Conservation (phyloP, 768 basidiomycete genomes). For the Boletus rubroflammeus region DNA sequence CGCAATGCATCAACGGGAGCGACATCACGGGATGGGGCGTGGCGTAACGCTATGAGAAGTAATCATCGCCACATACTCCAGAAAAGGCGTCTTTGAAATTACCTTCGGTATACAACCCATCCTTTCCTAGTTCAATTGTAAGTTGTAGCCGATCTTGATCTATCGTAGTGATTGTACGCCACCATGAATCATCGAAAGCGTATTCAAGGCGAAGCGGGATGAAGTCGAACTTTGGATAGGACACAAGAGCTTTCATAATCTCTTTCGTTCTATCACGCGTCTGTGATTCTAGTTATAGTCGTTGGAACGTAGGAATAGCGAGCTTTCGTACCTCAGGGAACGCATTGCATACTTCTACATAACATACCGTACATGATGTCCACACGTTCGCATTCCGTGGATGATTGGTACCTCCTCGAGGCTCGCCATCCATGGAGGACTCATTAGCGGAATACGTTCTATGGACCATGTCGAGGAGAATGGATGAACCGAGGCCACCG, state of each 20-base stretch:
- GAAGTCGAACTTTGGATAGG: constrained; percentile 54
- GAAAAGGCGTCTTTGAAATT: neutral
- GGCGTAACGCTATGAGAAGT: constrained; percentile 18
- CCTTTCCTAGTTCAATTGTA: constrained; percentile 47
- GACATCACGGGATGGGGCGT: constrained; percentile 8
- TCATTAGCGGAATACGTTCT: constrained; percentile 48
- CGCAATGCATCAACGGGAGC: constrained; percentile 36
- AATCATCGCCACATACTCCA: constrained; percentile 1
- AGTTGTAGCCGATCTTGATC: constrained; percentile 26
- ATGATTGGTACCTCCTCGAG: constrained; percentile 59
- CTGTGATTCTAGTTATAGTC: constrained; percentile 33
- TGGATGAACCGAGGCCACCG: constrained; percentile 75
- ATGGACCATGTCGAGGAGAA: constrained; percentile 66
- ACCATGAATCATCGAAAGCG: constrained; percentile 70
- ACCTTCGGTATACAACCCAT: constrained; percentile 43
- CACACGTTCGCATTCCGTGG: constrained; percentile 61
- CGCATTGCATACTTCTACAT: constrained; percentile 64
- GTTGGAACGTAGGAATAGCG: neutral
- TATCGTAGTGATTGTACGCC: constrained; percentile 44
- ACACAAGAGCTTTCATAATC: constrained; percentile 41
- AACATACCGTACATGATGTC: constrained; percentile 60
- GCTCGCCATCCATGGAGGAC: constrained; percentile 27
- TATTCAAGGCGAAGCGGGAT: constrained; percentile 65
- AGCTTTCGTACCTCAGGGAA: constrained; percentile 52
- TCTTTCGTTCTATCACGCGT: constrained; percentile 53